Evolutionary conservation across 257 asterid species (phyloP).

Genomic region (Plantago major): DNA sequence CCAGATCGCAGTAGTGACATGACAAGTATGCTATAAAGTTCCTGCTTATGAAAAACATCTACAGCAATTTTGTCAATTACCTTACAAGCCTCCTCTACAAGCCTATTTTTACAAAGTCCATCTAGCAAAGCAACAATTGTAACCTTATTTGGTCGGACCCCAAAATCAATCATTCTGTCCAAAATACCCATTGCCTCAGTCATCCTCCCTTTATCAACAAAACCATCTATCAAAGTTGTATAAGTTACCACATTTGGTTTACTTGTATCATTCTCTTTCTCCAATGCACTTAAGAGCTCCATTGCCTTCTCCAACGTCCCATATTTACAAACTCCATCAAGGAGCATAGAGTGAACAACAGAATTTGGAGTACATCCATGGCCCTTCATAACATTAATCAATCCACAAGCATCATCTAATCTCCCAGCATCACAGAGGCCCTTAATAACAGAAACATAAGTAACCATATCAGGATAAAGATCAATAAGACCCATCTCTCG

Average conservation of each 20-base stretch:
- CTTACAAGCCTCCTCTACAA: conserved; percentile 47
- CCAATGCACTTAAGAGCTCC: conserved; percentile 60
- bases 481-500: conserved; percentile 66
- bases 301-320: conserved; percentile 61
- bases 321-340: conserved; percentile 64
- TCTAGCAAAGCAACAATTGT: conserved; percentile 47
- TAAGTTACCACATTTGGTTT: conserved; percentile 70
- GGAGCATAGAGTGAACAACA: conserved; percentile 51
- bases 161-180: conserved; percentile 46
- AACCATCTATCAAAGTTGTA: conserved; percentile 58
- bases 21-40: conserved; percentile 52
- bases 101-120: conserved; percentile 66
- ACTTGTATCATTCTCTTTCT: conserved; percentile 41
- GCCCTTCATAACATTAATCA: conserved; percentile 53
- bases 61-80: conserved; percentile 43
- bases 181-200: conserved; percentile 50
- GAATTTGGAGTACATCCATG: conserved; percentile 65
- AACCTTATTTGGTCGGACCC: conserved; percentile 53
- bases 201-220: conserved; percentile 50
- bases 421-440: conserved; percentile 64
- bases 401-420: conserved; percentile 55
- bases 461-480: conserved; percentile 69
- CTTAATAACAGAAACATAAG: conserved; percentile 50
- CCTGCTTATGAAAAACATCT: conserved; percentile 30
- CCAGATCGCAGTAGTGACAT: conserved; percentile 51